phyloP scores from a whole-genome alignment of 164 flowering plant species.

The Malania oleifera region DNA sequence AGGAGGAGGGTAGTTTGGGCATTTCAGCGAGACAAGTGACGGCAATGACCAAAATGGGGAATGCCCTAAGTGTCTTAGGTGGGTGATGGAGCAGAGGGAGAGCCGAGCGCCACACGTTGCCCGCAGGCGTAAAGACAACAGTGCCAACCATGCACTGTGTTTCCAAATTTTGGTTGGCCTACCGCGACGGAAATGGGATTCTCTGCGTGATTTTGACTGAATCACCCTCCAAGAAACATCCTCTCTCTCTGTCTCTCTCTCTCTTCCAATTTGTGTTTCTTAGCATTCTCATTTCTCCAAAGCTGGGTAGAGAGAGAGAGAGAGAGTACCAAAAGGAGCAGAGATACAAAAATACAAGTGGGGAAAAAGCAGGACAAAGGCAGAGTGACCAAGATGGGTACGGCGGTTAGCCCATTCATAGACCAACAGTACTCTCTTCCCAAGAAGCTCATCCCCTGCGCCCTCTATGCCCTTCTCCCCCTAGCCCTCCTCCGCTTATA shows the following conservation, averaged over 20 bases:
- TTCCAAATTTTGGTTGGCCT: background rate
- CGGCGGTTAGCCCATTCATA: conserved; percentile 32
- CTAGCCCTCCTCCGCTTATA: conserved; percentile 48
- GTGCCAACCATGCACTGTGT: no score
- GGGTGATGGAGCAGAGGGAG: background rate
- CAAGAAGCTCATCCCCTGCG: conserved; percentile 44
- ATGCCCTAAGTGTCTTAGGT: no score
- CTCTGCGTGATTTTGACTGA: background rate
- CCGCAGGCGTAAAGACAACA: background rate
- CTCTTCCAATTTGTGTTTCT: background rate
- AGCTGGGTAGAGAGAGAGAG: no score
- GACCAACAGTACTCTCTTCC: conserved; percentile 26
- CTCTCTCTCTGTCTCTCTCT: background rate
- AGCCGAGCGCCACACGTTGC: background rate
- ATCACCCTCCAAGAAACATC: background rate
- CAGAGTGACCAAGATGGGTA: conserved; percentile 24
- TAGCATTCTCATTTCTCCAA: background rate
- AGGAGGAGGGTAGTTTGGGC: no score
- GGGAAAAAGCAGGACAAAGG: background rate
- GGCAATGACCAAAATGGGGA: no score
- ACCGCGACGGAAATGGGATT: background rate
- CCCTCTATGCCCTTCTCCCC: conserved; percentile 46
- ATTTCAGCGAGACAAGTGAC: no score
- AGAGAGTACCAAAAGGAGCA: background rate
- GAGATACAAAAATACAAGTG: background rate